phyloP scores from a whole-genome alignment of 106 monocot species.

The Ottelia alismoides region DNA sequence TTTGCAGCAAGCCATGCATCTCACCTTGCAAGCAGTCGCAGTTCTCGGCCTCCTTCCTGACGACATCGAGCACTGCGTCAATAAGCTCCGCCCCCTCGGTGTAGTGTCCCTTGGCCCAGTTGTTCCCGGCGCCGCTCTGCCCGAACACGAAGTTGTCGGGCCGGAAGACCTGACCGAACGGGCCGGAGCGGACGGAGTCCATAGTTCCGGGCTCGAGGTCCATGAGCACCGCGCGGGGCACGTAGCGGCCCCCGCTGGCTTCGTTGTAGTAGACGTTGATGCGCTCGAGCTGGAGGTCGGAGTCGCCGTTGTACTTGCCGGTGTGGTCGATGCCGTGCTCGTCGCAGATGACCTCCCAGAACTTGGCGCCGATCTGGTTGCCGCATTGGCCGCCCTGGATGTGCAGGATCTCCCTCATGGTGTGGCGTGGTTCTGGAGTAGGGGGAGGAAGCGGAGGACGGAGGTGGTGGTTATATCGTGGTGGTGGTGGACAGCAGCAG shows the following conservation, averaged over 20 bases:
- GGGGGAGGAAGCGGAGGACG: no score
- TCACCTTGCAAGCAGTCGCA: no score
- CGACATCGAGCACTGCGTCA: no score
- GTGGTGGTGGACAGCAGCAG: no score
- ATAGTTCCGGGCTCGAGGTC: conserved; percentile 4
- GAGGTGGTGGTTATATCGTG: no score
- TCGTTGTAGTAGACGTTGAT: conserved; percentile 11
- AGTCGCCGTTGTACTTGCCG: conserved; percentile 52
- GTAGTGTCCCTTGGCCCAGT: conserved; percentile 16
- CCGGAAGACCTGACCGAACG: conserved; percentile 6
- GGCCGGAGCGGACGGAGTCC: conserved; percentile 6
- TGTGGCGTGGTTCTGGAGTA: no score
- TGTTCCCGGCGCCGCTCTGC: conserved; percentile 8
- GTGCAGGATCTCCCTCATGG: conserved; percentile 61
- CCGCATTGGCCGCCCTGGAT: conserved; percentile 75
- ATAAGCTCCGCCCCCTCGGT: conserved; percentile 11
- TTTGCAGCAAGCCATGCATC: no score
- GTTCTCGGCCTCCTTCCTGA: no score
- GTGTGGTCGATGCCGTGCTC: conserved; percentile 70
- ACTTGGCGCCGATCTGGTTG: conserved; percentile 90
- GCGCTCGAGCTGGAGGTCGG: conserved; percentile 4
- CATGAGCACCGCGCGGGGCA: conserved; percentile 7
- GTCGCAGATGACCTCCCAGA: conserved; percentile 83
- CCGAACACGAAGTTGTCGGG: conserved; percentile 12
- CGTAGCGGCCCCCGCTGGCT: conserved; percentile 5